Evolutionary conservation across 176 grass and related monocot genomes (phyloP), one percentile per base, ranked within the genome.

Genomic region (Ensete ventricosum): DNA sequence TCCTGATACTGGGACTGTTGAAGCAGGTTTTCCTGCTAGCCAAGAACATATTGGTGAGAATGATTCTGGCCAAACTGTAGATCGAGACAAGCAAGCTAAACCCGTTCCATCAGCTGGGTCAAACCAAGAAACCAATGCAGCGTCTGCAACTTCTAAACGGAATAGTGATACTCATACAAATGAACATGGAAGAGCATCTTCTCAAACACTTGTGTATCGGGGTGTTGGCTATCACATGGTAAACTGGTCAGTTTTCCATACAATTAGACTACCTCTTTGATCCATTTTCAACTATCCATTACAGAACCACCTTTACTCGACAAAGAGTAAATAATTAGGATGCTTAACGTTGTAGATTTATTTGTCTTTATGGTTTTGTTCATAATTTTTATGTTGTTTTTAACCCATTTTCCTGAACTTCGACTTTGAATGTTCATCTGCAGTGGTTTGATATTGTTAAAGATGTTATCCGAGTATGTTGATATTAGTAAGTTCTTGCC

Each of bases 201-300:
- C 79, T 67, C 90, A 94, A 75, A 85, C 69, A 19, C 90, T 99
- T 82, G 80, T 89, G 54, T 84, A 86, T 91, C 88, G 91, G 81
- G 91, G 96, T 87, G 88, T 99, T 84, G 89, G 88, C 55, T 99
- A 99, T 83, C 91, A 99, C 84, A 99, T 99, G 91, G 81, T 94
- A 84, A 99, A 99, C 90, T 94, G 95, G 96, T 99, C 84, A 95
- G 96, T 94, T 84, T 84, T 84, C 77, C 85, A 50, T 76, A 77
- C 24, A 26, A 64, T 73, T 26, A 11, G 25, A 64, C 1, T 24
- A 53, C 34, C 34, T 43, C 4, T 1, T 25, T 53, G 12, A 52
- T 54, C 12, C 23, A 23, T 76, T 50, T 48, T 48, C 57, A 8
- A 50, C 27, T 1, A 70, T 50, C 43, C 43, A 19, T 70, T 50